Base-by-base conservation (phyloP, 169 alveolate genomes). In the Cryptosporidium tyzzeri region DNA sequence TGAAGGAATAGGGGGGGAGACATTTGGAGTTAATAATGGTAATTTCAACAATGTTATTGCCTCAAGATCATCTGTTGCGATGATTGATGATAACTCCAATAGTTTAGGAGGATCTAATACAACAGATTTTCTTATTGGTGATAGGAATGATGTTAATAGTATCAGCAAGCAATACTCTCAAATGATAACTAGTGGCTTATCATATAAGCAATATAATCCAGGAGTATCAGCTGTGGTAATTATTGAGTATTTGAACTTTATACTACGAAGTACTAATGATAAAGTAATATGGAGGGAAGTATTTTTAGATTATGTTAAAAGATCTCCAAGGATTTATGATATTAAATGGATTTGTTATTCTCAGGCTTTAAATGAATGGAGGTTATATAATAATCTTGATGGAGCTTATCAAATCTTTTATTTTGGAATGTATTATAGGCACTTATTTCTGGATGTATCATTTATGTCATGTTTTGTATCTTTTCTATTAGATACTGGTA, bases 321-420 rank as follows among this genome's bases (percentile, higher is more conserved):
- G 75, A 48, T 80, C 75, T 23, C 89, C 89, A 29, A 80, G 70
- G 33, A 48, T 80, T 31, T 53, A 48, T 18, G 89, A 80, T 35
- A 61, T 80, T 21, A 80, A 80, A 18, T 80, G 89, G 89, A 65
- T 80, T 9, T 80, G 89, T n/a, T 65, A 41, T 62, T 80, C 89
- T 33, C 89, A 80, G 18, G 89, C 89, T 10, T 37, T 80, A 16
- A 80, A 80, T 80, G 89, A 80, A 29, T 80, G 89, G 89, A 50
- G 89, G 10, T 29, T 80, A 41, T 48, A 80, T 33, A 80, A 80
- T 39, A 80, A 80, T 37, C 80, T 80, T 18, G 80, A 65, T 4
- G 89, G 89, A n/a, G 89, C 89, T 8, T 80, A 80, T 48, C 71
- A 39, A 18, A 41, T 67, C 7, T 80, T 80, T 59, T 59, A 80